Percentiles rank a stretch among this genome's conserved stretches.
These are phyloP conservation scores for Dimargaris verticillata DNA, from an alignment of 192 early-diverging fungal genomes.

Conservation along the genomic window DNA sequence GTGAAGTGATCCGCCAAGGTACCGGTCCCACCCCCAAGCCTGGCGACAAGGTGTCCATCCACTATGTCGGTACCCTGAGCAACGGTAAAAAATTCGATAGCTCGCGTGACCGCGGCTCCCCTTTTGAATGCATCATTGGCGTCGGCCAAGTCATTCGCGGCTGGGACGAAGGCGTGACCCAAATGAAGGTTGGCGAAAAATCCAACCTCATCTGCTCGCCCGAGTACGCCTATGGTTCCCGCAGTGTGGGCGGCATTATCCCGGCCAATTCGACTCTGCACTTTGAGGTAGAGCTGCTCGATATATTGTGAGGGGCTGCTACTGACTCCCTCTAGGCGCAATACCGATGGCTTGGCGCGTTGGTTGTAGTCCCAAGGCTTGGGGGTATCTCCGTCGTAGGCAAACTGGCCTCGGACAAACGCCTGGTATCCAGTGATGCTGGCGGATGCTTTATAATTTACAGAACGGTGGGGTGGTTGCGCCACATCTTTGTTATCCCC, in stretches of 20 bases:
- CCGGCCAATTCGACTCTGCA: slow-evolving; percentile 62
- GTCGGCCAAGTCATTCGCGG: slow-evolving; percentile 84
- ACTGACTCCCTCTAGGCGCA: no score
- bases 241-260: slow-evolving; percentile 59
- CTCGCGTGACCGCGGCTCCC: slow-evolving; percentile 61
- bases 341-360: no score
- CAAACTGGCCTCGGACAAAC: no score
- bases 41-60: slow-evolving; percentile 53
- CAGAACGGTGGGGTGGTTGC: no score
- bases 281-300: slow-evolving; percentile 71
- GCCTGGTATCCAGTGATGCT: no score
- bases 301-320: slow-evolving; percentile 26
- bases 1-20: background rate
- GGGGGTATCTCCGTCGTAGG: no score
- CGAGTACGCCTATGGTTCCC: slow-evolving; percentile 70
- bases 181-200: slow-evolving; percentile 79
- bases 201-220: slow-evolving; percentile 69
- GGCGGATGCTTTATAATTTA: no score
- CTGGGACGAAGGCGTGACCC: slow-evolving; percentile 82
- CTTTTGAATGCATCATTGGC: slow-evolving; percentile 80
- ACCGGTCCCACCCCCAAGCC: slow-evolving; percentile 5
- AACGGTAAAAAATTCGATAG: slow-evolving; percentile 78
- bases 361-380: no score
- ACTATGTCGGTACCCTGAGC: slow-evolving; percentile 40
- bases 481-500: no score